Evolutionary conservation across 108 stramenopile species (phyloP).

Genomic region (Cyclotella choctawhatcheeana): DNA sequence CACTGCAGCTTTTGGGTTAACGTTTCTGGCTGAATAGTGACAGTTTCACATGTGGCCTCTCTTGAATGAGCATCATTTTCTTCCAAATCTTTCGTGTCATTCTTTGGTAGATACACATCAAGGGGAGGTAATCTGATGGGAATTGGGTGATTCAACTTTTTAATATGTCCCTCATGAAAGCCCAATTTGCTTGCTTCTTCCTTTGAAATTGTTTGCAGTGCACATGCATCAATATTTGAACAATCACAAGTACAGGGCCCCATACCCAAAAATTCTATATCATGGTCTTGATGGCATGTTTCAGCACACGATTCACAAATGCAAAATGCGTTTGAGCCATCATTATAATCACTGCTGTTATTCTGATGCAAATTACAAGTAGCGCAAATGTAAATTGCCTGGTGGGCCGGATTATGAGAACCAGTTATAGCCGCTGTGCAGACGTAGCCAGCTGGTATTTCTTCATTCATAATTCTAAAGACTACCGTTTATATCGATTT

Average conservation of each 20-base stretch:
- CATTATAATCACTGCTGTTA: conserved; percentile 1
- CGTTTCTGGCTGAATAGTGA: too few relatives aligned
- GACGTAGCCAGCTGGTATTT: too few relatives aligned
- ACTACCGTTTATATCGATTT: too few relatives aligned
- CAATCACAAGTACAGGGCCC: conserved; percentile 85
- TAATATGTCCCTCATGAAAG: background rate
- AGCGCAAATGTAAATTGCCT: conserved; percentile 66
- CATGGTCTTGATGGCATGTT: conserved; percentile 61
- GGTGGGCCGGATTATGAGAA: conserved; percentile 41
- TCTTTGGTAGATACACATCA: background rate
- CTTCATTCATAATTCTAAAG: too few relatives aligned
- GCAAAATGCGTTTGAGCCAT: conserved; percentile 44
- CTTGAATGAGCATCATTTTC: background rate
- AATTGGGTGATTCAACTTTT: conserved; percentile 13
- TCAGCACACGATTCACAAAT: conserved; percentile 81
- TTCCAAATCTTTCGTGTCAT: too few relatives aligned
- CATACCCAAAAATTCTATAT: conserved; percentile 60
- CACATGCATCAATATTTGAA: too few relatives aligned
- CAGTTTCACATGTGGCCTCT: background rate
- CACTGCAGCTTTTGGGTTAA: conserved; percentile 19
- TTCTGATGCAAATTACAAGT: conserved; percentile 41
- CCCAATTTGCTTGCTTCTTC: conserved; percentile 8
- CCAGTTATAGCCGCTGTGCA: conserved; percentile 76
- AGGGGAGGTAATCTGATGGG: conserved; percentile 11
- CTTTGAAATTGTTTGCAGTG: conserved; percentile 4